These are phyloP conservation scores for Lolium perenne DNA, from an alignment of 176 grass and related monocot species.

Conservation along the genomic window DNA sequence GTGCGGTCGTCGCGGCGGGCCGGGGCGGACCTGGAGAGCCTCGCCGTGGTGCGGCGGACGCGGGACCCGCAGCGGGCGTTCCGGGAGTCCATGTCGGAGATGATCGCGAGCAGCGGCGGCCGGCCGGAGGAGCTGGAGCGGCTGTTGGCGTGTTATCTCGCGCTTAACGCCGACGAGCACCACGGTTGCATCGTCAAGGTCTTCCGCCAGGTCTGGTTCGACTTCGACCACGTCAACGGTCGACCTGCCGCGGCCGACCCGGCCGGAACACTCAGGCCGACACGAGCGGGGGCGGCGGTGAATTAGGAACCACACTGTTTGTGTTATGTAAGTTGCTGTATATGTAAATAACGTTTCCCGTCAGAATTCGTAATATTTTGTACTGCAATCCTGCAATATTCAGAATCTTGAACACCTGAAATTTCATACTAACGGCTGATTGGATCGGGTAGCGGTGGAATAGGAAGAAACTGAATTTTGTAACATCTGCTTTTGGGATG, in stretches of 20 bases:
- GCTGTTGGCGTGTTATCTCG: constrained; percentile 82
- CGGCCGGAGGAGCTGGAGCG: constrained; percentile 78
- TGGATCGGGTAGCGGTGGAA: too few relatives aligned
- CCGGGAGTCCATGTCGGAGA: constrained; percentile 84
- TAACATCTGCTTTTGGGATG: too few relatives aligned
- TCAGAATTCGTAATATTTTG: too few relatives aligned
- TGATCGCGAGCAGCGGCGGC: constrained; percentile 63
- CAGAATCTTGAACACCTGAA: not conserved
- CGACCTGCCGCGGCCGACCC: constrained; percentile 16
- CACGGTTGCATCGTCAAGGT: constrained; percentile 87
- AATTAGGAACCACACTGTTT: not conserved
- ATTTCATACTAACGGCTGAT: too few relatives aligned
- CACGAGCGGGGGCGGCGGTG: constrained; percentile 13
- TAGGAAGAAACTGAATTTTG: too few relatives aligned
- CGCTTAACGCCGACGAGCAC: constrained; percentile 86
- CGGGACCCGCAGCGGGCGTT: constrained; percentile 78
- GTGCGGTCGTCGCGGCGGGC: constrained; percentile 46
- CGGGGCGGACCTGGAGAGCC: constrained; percentile 43
- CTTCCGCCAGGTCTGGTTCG: constrained; percentile 76
- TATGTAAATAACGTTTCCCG: not conserved
- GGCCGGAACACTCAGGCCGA: not conserved
- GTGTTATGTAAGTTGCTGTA: not conserved
- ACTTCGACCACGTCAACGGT: constrained; percentile 45
- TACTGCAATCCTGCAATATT: not conserved
- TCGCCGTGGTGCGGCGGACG: constrained; percentile 80